Conservation (phyloP, 371 early-diverging fungal species). For the Coemansia sp. region DNA sequence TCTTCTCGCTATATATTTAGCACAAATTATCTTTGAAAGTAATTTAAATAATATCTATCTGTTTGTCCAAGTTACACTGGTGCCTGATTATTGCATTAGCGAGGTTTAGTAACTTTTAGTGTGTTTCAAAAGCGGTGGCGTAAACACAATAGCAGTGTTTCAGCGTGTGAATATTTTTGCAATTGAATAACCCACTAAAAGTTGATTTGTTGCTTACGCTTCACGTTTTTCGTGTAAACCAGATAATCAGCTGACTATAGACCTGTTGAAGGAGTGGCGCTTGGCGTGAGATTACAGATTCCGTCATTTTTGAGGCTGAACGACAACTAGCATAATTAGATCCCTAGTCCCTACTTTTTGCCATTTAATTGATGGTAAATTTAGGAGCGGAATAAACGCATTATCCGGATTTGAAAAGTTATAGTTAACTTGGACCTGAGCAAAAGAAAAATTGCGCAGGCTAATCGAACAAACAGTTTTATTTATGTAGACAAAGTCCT, state of each 20-base stretch:
- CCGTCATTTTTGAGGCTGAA: background rate
- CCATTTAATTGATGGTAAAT: background rate
- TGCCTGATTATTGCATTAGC: too few relatives aligned
- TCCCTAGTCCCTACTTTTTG: background rate
- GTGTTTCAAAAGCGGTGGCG: too few relatives aligned
- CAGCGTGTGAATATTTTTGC: background rate
- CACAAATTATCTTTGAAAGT: too few relatives aligned
- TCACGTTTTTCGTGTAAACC: background rate
- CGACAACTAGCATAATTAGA: background rate
- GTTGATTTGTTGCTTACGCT: too few relatives aligned
- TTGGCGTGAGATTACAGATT: conserved; percentile 1
- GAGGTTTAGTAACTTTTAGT: too few relatives aligned
- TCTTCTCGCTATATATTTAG: too few relatives aligned
- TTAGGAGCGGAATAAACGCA: background rate
- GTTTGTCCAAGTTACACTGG: too few relatives aligned
- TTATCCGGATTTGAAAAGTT: background rate
- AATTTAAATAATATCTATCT: too few relatives aligned
- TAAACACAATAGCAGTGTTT: too few relatives aligned
- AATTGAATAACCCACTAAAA: background rate
- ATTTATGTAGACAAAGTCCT: background rate
- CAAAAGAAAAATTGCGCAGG: background rate
- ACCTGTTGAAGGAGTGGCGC: background rate
- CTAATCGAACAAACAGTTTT: background rate
- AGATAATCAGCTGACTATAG: background rate
- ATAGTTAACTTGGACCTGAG: background rate